Base-by-base conservation (phyloP, 495 filamentous ascomycete genomes). In the Talaromyces proteolyticus region DNA sequence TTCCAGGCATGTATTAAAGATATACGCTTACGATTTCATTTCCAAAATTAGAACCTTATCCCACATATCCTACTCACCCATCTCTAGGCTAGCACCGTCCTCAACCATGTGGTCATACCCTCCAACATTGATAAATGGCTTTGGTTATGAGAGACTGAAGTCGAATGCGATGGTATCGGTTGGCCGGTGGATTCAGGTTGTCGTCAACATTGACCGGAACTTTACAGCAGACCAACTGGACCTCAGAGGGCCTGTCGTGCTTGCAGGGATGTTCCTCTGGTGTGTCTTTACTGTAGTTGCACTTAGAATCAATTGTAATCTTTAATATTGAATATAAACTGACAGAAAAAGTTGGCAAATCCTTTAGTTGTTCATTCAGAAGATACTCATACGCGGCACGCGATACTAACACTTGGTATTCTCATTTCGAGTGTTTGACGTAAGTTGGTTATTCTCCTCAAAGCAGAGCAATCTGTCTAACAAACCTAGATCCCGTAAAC, bases 401-500 rank as follows among this genome's bases (percentile, higher is more conserved):
- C 43, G 4, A 7, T 45, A 7, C 43, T 45, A 4, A 24, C 43
- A 14, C 43, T 45, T 4, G 43, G 4, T 45, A 24, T 45, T 24
- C 4, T 16, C 14, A 21, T 45, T 45, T 4, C 43, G 4, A 5
- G 5, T 8, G 21, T 45, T 21, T 45, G 43, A 21, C 43, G 43
- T 45, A 45, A 21, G 43, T 21, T 24, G n/a, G n/a, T n/a, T n/a
- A n/a, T n/a, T n/a, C 11, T 23, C n/a, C 21, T 21, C 11, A 21
- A 45, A 14, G 7, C 21, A 24, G 11, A 45, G 8, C 43, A 19
- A 20, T 24, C 6, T 36, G 7, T 14, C 21, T 21, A 24, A 20
- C 7, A 21, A 18, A 17, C 45, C 18, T 19, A 67, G 62, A 70
- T 44, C 63, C 65, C 25, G 50, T 60, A 37, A 64, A 70, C 46